Base-by-base conservation (phyloP, 352 stramenopile genomes). In the Aphanomyces cochlioides region DNA sequence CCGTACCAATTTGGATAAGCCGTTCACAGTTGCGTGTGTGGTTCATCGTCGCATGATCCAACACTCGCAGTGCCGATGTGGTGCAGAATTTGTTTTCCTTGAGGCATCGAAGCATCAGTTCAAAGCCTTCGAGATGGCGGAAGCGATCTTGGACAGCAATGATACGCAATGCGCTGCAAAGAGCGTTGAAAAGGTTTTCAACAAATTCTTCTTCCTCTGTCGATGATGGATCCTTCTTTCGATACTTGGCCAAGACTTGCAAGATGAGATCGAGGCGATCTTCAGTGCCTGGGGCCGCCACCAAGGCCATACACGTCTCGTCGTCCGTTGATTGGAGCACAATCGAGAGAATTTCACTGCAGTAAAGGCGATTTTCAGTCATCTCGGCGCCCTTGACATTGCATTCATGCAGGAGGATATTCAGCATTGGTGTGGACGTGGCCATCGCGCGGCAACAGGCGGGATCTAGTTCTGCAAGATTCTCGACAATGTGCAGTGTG, bases 241-340 rank as follows among this genome's bases (percentile, higher is more conserved):
- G 79, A 78, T 95, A 98, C 45, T 79, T 75, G 17, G 90, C 90
- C 48, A 98, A 74, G 3, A 85, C 84, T 76, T 97, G 90, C 19
- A 98, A 77, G 7, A 98, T 74, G 15, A 84, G 77, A 75, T 98
- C 96, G 73, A 98, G 87, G 6, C 93, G 80, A 75, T 98, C 82
- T 53, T 79, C 59, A 56, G 67, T 63, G 13, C 95, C 65, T 15
- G 59, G 72, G 19, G 84, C 81, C 41, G 75, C 77, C 47, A 87
- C 77, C 5, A 77, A 78, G 21, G 80, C 66, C 2, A 64, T 17
- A 4, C 39, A 45, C 15, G 64, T 56, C 5, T 19, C 64, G 36
- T 70, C 64, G 54, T 70, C 64, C 5, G 45, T 81, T 3, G 83
- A 83, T 68, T 96, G 87, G 36, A 92, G 66, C 38, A 97, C 57